These are phyloP conservation scores for Chytridium lagenaria DNA, from an alignment of 371 early-diverging fungal genomes.

Conservation along the genomic window DNA sequence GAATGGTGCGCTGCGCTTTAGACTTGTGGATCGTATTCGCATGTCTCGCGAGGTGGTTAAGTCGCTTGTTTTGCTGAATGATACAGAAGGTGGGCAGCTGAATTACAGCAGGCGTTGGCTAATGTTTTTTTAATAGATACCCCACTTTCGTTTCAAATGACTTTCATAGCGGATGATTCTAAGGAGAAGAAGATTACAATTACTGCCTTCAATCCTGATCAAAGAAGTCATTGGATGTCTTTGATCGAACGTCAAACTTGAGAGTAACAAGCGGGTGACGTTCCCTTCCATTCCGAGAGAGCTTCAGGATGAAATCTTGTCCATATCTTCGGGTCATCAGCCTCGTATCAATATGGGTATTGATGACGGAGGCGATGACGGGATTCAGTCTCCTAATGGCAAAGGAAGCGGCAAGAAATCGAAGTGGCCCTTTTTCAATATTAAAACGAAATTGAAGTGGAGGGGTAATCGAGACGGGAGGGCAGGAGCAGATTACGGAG, in stretches of 20 bases:
- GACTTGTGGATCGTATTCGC: conserved; percentile 23
- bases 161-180: conserved; percentile 26
- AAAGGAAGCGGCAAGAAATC: conserved; percentile 16
- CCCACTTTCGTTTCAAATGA: conserved; percentile 25
- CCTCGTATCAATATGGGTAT: background rate
- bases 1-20: conserved; percentile 12
- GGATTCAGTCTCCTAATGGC: background rate
- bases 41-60: conserved; percentile 17
- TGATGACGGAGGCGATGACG: conserved; percentile 7
- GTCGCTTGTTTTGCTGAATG: conserved; percentile 4
- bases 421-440: conserved; percentile 26
- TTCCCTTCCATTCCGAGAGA: conserved; percentile 13
- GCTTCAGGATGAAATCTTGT: conserved; percentile 16
- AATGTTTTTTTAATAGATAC: conserved; percentile 5
- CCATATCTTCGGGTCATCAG: conserved; percentile 10
- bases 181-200: conserved; percentile 24
- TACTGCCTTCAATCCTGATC: conserved; percentile 36
- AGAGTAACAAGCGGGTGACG: conserved; percentile 26
- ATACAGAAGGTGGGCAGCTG: background rate
- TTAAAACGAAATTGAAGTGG: conserved; percentile 24
- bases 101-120: background rate
- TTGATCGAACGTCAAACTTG: conserved; percentile 24
- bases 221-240: conserved; percentile 29
- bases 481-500: conserved; percentile 16
- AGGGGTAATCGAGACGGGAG: conserved; percentile 24